Base-by-base conservation (phyloP, 305 asterid species). In the Andrographis paniculata region DNA sequence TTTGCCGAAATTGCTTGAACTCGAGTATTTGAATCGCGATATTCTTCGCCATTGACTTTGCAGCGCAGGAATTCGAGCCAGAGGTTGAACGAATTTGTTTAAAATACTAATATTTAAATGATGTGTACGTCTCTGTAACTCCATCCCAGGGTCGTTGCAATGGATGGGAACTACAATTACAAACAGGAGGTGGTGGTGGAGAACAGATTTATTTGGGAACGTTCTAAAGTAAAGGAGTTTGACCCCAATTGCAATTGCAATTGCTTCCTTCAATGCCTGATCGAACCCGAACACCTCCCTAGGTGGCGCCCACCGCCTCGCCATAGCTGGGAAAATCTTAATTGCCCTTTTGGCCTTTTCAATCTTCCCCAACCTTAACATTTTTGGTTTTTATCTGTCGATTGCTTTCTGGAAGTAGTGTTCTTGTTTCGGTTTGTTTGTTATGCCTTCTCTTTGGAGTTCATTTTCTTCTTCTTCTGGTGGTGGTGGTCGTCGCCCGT, bases 361-460 rank as follows among this genome's bases (percentile, higher is more conserved):
- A 0, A 9, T 48, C 16, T 9, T 39, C 3, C 12, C 38, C 12
- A 33, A 2, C 56, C 45, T n/a, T 48, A 38, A 17, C 5, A 14
- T 19, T 24, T 24, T 41, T 46, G 51, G 14, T 6, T 9, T 7
- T 4, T 7, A 10, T 11, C 12, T 33, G 4, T 33, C 13, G n/a
- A 6, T 13, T 4, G 2, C 14, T 13, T 33, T 33, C 12, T 9
- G 38, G 38, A 13, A 27, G 6, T 27, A 5, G 9, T 27, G 10
- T 6, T 33, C 47, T 43, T 23, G 24, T 14, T 48, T 14, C 20
- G 35, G n/a, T 23, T 44, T 13, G 20, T 17, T 17, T 44, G 55
- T 22, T 45, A 78, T 78, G 92, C 79, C 84, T 58, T 47, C 59
- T 42, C n/a, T 65, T 11, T 76, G 84, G 86, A 56, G 68, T 65